phyloP scores from a whole-genome alignment of 495 filamentous ascomycete species.

The Tuber calosporum region DNA sequence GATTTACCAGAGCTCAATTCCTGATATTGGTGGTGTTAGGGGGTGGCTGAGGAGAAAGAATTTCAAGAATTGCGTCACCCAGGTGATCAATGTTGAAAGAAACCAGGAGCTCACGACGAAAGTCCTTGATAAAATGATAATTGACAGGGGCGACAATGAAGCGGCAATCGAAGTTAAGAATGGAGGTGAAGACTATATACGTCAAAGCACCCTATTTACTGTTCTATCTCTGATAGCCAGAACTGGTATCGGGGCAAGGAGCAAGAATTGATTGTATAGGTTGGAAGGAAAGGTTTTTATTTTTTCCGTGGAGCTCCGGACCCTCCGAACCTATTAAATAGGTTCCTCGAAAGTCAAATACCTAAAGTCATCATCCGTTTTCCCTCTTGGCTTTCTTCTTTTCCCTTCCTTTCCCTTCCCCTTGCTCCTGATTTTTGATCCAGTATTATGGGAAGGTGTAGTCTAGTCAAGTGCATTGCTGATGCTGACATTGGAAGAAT shows the following conservation, averaged over 20 bases:
- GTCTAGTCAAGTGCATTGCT: slow-evolving; percentile 18
- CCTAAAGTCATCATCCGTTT: slow-evolving; percentile 8
- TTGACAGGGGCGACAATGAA: not conserved
- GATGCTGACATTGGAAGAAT: not conserved
- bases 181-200: not conserved
- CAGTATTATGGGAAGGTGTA: not conserved
- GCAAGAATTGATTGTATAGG: not conserved
- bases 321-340: slow-evolving; percentile 10
- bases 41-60: not conserved
- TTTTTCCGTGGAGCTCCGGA: slow-evolving; percentile 8
- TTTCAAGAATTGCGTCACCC: slow-evolving; percentile 3
- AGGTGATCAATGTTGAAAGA: not conserved
- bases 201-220: not conserved
- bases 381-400: slow-evolving; percentile 23
- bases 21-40: slow-evolving; percentile 5
- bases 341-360: not conserved
- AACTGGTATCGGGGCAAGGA: not conserved
- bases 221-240: not conserved
- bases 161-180: not conserved
- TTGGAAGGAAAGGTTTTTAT: not conserved
- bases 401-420: not conserved
- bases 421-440: slow-evolving; percentile 4
- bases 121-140: not conserved
- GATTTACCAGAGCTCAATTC: slow-evolving; percentile 12
- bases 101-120: slow-evolving; percentile 7